Conservation (phyloP, 2,329 filamentous ascomycete species). For the Bertia moriformis region DNA sequence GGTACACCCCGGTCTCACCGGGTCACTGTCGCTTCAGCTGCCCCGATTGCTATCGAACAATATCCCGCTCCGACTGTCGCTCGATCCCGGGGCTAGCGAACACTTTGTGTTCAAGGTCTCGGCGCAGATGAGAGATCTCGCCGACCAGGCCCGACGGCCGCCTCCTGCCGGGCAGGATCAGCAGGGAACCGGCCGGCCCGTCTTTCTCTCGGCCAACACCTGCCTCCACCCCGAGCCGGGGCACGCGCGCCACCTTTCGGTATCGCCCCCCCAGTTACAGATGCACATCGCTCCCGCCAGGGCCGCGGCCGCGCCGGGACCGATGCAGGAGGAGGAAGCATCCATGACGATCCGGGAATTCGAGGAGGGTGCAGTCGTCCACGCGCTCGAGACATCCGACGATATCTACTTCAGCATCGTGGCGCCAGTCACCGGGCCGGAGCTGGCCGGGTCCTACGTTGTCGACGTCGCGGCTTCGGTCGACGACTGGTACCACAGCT, state of each 20-base stretch:
- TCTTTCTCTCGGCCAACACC: conserved; percentile 78
- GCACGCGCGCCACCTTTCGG: conserved; percentile 23
- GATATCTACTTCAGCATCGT: conserved; percentile 66
- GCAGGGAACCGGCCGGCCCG: too few relatives aligned
- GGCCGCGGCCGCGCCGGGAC: conserved; percentile 61
- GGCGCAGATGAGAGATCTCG: conserved; percentile 1
- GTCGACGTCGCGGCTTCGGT: neutral
- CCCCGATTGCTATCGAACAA: too few relatives aligned
- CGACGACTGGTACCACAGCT: neutral
- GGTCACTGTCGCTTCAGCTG: too few relatives aligned
- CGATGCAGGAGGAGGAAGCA: conserved; percentile 22
- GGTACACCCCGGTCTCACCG: too few relatives aligned
- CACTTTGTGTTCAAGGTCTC: too few relatives aligned
- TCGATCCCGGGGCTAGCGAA: neutral
- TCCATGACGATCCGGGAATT: conserved; percentile 33
- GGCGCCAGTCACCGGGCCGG: too few relatives aligned
- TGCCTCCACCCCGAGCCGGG: conserved; percentile 60
- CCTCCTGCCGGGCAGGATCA: conserved; percentile 19
- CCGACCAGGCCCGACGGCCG: conserved; percentile 4
- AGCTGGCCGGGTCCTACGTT: conserved; percentile 18
- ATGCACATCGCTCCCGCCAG: conserved; percentile 65
- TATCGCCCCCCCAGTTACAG: conserved; percentile 55
- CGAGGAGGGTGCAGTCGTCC: conserved; percentile 54
- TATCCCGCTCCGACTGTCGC: neutral
- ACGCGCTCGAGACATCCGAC: conserved; percentile 41